A percentile compares a stretch with the other conserved stretches of the same genome.
phyloP scores from a whole-genome alignment of 352 stramenopile genomes.

The Phytopythium cucurbitacearum region DNA sequence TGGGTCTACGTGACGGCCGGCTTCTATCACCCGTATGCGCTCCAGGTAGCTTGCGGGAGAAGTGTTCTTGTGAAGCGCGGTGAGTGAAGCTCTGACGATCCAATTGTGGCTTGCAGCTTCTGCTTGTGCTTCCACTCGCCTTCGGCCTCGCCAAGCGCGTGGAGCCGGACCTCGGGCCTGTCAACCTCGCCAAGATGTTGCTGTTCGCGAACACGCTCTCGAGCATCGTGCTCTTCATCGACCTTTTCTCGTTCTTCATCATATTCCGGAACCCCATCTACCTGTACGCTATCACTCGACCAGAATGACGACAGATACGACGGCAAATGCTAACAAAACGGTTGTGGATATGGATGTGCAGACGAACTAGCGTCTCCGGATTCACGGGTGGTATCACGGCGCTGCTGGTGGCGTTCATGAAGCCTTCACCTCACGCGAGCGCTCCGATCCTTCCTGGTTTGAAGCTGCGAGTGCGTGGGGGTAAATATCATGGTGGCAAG shows the following conservation, averaged over 20 bases:
- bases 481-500: slow-evolving; percentile 5
- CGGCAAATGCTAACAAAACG: neutral
- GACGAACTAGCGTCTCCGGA: slow-evolving; percentile 64
- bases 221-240: slow-evolving; percentile 69
- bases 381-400: slow-evolving; percentile 77
- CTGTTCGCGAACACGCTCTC: slow-evolving; percentile 71
- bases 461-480: slow-evolving; percentile 53
- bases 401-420: slow-evolving; percentile 79
- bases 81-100: neutral
- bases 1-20: slow-evolving; percentile 84
- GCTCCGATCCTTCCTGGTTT: slow-evolving; percentile 47
- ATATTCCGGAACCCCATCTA: slow-evolving; percentile 75
- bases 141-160: slow-evolving; percentile 76
- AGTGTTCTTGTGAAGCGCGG: too few species aligned
- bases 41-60: slow-evolving; percentile 36
- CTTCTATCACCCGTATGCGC: slow-evolving; percentile 79
- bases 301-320: neutral
- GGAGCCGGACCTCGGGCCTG: slow-evolving; percentile 60
- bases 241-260: slow-evolving; percentile 82
- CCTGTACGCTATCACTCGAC: slow-evolving; percentile 36
- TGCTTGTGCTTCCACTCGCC: slow-evolving; percentile 43
- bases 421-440: slow-evolving; percentile 56
- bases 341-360: slow-evolving; percentile 8
- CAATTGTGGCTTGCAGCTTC: neutral
- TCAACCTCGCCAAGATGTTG: slow-evolving; percentile 62